Evolutionary conservation across 306 rosid genomes (phyloP).

Genomic region (Mimosa pudica): DNA sequence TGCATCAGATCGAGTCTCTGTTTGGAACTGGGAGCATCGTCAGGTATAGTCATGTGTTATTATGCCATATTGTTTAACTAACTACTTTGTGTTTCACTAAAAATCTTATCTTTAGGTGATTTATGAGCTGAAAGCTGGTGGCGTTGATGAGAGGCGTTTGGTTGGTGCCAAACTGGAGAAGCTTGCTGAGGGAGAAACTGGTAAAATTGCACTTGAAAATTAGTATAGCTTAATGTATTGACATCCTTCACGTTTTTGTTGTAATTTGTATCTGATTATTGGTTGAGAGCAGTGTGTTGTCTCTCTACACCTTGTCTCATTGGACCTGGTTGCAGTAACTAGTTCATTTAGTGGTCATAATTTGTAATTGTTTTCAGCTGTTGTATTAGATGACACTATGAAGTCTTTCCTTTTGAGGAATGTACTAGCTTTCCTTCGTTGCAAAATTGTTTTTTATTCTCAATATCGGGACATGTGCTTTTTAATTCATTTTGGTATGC

Average conservation of each 20-base stretch:
- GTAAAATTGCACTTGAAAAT: conserved; percentile 35
- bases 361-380: neutral
- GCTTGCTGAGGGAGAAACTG: conserved; percentile 97
- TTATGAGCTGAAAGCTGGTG: conserved; percentile 97
- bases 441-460: conserved; percentile 18
- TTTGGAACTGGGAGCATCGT: conserved; percentile 99
- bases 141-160: conserved; percentile 91
- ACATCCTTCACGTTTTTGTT: conserved; percentile 8
- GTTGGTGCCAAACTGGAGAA: conserved; percentile 98
- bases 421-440: conserved; percentile 12
- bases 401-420: conserved; percentile 26
- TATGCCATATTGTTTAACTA: neutral
- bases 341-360: neutral
- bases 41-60: conserved; percentile 53
- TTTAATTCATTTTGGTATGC: conserved; percentile 9
- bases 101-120: conserved; percentile 52
- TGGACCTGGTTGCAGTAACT: neutral
- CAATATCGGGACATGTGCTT: neutral
- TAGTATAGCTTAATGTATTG: neutral
- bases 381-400: neutral
- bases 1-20: conserved; percentile 96
- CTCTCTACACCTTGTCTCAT: conserved; percentile 11
- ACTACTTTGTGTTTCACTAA: neutral
- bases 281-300: neutral
- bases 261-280: conserved; percentile 23